Evolutionary conservation across 345 rosid species (phyloP), one percentile per base, ranked within the genome.

Genomic region (Corchorus olitorius): DNA sequence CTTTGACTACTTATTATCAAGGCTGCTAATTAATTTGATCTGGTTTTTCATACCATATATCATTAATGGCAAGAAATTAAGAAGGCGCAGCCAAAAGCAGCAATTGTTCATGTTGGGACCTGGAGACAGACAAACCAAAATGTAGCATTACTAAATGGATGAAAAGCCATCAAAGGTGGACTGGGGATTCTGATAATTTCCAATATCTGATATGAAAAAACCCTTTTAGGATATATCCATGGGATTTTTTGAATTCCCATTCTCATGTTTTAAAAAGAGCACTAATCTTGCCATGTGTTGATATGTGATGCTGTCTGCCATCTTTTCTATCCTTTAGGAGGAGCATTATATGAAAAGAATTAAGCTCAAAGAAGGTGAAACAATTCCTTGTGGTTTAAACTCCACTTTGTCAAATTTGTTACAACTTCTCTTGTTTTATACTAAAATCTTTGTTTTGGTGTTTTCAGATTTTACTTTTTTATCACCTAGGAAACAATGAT

Each of bases 231-330:
- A 34, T 68, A 56, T 27, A 27, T 27, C 27, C 27, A 1, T 50
- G 73, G 73, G 60, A 50, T 16, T 54, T 27, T 69, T 69, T 15
- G 37, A 68, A 68, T 49, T 2, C 5, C 58, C 72, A 68, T 43
- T 6, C 27, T 8, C 43, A 49, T 19, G 10, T 52, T 27, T 27
- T 70, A 33, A 70, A 70, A 52, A 60, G 1, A 17, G 74, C 74
- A 70, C 74, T 61, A 17, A 70, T 33, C 62, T 35, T 70, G 53
- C 16, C 62, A 11, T 53, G 6, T 8, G 60, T 53, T 70, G 46
- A 70, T 52, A 70, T 70, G 46, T 52, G 61, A 52, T 70, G 46
- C 61, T 70, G 74, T 70, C 74, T 53, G 74, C 62, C 74, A 70
- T 70, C 33, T 70, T 53, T 17, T 58, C 15, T 69, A 20, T 67